Evolutionary conservation across 2,329 filamentous ascomycete genomes (phyloP), one percentile per base, ranked within the genome.

Genomic region (Aspergillus tubingensis): DNA sequence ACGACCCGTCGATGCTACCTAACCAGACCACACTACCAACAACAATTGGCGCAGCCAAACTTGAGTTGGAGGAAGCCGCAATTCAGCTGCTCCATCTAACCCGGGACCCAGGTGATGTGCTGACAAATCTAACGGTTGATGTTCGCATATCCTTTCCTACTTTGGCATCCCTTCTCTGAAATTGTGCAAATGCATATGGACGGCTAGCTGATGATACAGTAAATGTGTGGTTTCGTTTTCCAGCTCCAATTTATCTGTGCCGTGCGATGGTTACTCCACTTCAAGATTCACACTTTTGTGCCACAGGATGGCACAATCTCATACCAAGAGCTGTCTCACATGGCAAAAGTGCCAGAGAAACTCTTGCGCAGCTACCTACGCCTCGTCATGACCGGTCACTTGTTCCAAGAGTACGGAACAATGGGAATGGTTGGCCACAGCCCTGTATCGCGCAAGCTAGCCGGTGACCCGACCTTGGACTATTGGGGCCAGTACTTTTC

Each of bases 321-420:
- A 1, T 77, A 73, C 54, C 13, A 51, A 1, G 65, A 71, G 2
- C 61, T 77, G 6, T 69, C 76, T 0, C 25, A 27, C 7, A 19
- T 52, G 2, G 69, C 69, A 8, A 53, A 62, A 1, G 64, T 78
- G 3, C 57, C 65, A 2, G 67, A 72, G 25, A 19, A 54, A 0
- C 64, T 62, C 3, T 62, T 77, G 8, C 65, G 70, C 25, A 66
- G 54, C 39, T 73, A 83, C 6, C 71, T 85, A 27, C 82, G 85
- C 7, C 81, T 86, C 69, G 83, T 81, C 43, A 86, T 87, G 79
- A 86, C 84, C 10, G 83, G 81, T 63, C 74, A 76, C 8, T 78
- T 88, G 60, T 86, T 88, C 71, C 68, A 75, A 43, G 85, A 88
- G 65, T 79, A 81, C 0, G 68, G 69, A 3, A 81, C 81, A 0